Base-by-base conservation (phyloP, 2,329 filamentous ascomycete genomes). In the Botrytis fragariae region DNA sequence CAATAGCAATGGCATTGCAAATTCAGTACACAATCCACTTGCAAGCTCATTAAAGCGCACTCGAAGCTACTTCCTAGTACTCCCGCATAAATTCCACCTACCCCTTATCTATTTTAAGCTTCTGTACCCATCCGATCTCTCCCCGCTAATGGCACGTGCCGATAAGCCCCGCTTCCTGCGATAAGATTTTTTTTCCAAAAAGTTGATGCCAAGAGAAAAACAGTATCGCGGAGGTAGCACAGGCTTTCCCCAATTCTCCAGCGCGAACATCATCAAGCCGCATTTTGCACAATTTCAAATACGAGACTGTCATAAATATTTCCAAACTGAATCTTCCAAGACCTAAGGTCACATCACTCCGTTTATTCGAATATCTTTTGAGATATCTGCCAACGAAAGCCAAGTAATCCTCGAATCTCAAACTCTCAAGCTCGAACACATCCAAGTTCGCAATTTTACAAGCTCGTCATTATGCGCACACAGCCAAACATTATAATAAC, bases 401-500 rank as follows among this genome's bases (percentile, higher is more conserved):
- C 35, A n/a, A 39, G 48, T 42, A 39, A 25, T 14, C 60, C 32
- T n/a, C 18, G 42, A 32, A 54, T 54, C 20, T 54, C 25, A 42
- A 54, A 16, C 64, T 68, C 45, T 32, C n/a, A 32, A 64, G 18
- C 4, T 45, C 29, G 14, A n/a, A 57, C 12, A 5, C 62, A 64
- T 32, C 9, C n/a, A 22, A 29, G 42, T 20, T 45, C n/a, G 18
- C 42, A 65, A 57, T 37, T 29, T 44, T 37, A 8, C 37, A 69
- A 57, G 35, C 37, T 69, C 18, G 48, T 14, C 65, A 59, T 25
- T 42, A 69, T 69, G 62, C 71, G 71, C 62, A 60, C 71, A 25
- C 71, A 84, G 75, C 96, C 96, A 44, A 99, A 98, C 83, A 94
- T 99, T 79, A 92, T 99, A 78, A 87, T 99, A 77, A 98, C 96